Conservation (phyloP, 805 yeast species). For the Suhomyces faveliae region DNA sequence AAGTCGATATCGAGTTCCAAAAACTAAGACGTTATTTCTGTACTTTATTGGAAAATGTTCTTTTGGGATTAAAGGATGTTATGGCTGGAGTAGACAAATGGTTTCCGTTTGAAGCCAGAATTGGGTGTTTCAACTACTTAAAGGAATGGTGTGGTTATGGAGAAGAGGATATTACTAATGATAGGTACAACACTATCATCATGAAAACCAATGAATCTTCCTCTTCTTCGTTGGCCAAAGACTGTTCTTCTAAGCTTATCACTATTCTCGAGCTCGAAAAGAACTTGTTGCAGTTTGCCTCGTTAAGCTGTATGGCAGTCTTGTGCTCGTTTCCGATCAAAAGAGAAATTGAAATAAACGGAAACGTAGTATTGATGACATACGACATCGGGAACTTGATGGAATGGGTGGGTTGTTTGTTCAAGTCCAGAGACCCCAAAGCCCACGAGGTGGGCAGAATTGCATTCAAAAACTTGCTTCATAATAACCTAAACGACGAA, state of each 20-base stretch:
- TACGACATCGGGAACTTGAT: constrained; percentile 70
- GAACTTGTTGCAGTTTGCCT: constrained; percentile 63
- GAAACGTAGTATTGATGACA: constrained; percentile 51
- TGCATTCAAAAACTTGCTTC: constrained; percentile 69
- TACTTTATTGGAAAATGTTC: constrained; percentile 75
- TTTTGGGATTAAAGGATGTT: constrained; percentile 48
- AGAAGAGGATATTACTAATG: constrained; percentile 58
- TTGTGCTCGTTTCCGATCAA: constrained; percentile 74
- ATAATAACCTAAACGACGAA: constrained; percentile 53
- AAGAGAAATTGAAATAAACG: constrained; percentile 44
- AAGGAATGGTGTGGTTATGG: constrained; percentile 97
- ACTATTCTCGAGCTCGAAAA: constrained; percentile 73
- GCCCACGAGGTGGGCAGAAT: constrained; percentile 61
- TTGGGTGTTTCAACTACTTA: constrained; percentile 74
- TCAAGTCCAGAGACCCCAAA: constrained; percentile 56
- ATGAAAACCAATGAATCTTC: constrained; percentile 34
- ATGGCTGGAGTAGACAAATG: constrained; percentile 35
- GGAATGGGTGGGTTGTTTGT: constrained; percentile 77
- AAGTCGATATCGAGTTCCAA: constrained; percentile 68
- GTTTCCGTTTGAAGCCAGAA: constrained; percentile 84
- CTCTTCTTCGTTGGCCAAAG: constrained; percentile 41
- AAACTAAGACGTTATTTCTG: constrained; percentile 80
- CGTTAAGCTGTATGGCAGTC: constrained; percentile 81
- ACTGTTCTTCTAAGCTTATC: constrained; percentile 1
- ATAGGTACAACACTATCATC: constrained; percentile 62